These are phyloP conservation scores for Smittium culicis DNA, from an alignment of 371 early-diverging fungal species.

Conservation along the genomic window DNA sequence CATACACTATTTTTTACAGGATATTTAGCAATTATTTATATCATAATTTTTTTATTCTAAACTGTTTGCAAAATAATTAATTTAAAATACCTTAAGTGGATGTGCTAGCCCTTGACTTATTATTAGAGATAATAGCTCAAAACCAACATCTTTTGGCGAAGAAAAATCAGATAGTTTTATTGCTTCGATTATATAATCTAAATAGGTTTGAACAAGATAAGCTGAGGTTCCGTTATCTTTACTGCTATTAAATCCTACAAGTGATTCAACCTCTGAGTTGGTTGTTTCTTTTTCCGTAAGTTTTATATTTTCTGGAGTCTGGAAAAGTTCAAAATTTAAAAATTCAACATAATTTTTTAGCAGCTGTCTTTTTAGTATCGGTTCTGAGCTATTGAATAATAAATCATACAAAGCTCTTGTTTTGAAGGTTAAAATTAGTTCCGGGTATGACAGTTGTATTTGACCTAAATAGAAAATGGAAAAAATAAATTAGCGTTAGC, in stretches of 20 bases:
- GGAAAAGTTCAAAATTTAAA: slow-evolving; percentile 23
- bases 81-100: slow-evolving; percentile 45
- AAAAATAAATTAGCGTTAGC: too few species aligned
- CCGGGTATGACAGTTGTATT: slow-evolving; percentile 53
- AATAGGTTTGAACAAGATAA: slow-evolving; percentile 69
- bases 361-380: slow-evolving; percentile 44
- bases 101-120: slow-evolving; percentile 77
- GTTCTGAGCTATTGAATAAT: slow-evolving; percentile 38
- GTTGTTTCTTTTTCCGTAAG: not conserved
- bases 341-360: slow-evolving; percentile 56
- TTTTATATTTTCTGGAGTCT: not conserved
- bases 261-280: not conserved
- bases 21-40: too few species aligned
- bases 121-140: slow-evolving; percentile 60
- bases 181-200: slow-evolving; percentile 52
- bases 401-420: slow-evolving; percentile 50
- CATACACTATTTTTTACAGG: slow-evolving; percentile 39
- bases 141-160: slow-evolving; percentile 39
- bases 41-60: not conserved
- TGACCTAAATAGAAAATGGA: slow-evolving; percentile 34
- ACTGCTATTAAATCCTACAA: slow-evolving; percentile 56
- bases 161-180: slow-evolving; percentile 36
- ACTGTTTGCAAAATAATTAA: not conserved
- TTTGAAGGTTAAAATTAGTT: slow-evolving; percentile 41
- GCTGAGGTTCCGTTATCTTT: slow-evolving; percentile 69